Conservation (phyloP, 2,329 filamentous ascomycete species). For the Pseudogymnoascus sp. region DNA sequence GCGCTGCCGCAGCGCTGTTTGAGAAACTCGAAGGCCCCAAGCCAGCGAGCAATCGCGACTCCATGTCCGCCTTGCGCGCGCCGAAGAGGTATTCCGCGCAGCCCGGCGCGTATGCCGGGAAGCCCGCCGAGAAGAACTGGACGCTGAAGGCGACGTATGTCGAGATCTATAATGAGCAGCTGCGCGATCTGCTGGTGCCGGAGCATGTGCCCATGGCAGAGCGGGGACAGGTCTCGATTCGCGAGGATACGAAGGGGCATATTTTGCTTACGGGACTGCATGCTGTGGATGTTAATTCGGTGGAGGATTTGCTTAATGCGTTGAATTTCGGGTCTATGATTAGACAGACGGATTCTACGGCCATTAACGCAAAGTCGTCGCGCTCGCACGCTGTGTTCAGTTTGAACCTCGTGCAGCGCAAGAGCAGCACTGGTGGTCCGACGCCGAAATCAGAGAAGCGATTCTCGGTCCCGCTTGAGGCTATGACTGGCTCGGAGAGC, state of each 20-base stretch:
- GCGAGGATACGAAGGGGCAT: conserved; percentile 88
- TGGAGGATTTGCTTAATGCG: conserved; percentile 81
- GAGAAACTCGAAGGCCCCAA: conserved; percentile 64
- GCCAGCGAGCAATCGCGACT: conserved; percentile 45
- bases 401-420: conserved; percentile 83
- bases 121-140: conserved; percentile 64
- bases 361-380: conserved; percentile 95
- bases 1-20: conserved; percentile 78
- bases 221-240: conserved; percentile 74
- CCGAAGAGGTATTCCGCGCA: conserved; percentile 67
- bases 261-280: conserved; percentile 87
- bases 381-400: conserved; percentile 97
- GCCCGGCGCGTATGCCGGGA: conserved; percentile 17
- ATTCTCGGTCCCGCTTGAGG: conserved; percentile 76
- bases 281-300: conserved; percentile 80
- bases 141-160: conserved; percentile 90
- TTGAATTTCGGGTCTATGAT: conserved; percentile 90
- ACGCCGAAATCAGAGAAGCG: conserved; percentile 65
- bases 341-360: conserved; percentile 92
- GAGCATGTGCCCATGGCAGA: conserved; percentile 63
- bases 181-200: conserved; percentile 79
- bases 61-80: conserved; percentile 69
- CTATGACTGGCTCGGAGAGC: conserved; percentile 58
- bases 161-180: conserved; percentile 95
- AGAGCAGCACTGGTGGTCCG: conserved; percentile 38